Percentiles rank a stretch among this genome's conserved stretches.
These are phyloP conservation scores for Phoenix roebelenii DNA, from an alignment of 176 grass and related monocot genomes.

Conservation along the genomic window DNA sequence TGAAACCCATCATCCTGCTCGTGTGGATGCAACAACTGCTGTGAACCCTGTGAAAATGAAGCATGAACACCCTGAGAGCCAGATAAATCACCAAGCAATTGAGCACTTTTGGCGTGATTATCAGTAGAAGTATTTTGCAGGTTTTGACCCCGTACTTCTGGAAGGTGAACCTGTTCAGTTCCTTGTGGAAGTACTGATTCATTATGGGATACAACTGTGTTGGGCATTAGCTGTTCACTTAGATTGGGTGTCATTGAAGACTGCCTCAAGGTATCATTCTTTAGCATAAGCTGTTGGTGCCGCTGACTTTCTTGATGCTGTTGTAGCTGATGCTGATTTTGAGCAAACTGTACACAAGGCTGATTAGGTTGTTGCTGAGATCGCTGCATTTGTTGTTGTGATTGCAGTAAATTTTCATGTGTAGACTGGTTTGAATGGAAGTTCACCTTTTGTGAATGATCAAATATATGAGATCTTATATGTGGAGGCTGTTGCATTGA, in stretches of 20 bases:
- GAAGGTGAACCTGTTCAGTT: conserved; percentile 30
- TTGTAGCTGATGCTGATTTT: conserved; percentile 60
- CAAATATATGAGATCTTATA: conserved; percentile 68
- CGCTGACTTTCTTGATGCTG: conserved; percentile 50
- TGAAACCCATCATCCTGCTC: conserved; percentile 31
- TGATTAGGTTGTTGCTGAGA: conserved; percentile 53
- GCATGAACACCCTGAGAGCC: conserved; percentile 45
- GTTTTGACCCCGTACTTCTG: conserved; percentile 58
- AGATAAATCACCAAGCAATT: conserved; percentile 45
- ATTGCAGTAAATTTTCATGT: conserved; percentile 42
- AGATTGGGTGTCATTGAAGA: conserved; percentile 42
- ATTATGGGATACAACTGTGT: conserved; percentile 41
- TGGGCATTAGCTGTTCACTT: conserved; percentile 49
- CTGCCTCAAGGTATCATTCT: conserved; percentile 46
- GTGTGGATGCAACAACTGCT: conserved; percentile 41
- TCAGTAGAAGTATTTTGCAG: conserved; percentile 42
- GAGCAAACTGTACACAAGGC: conserved; percentile 42
- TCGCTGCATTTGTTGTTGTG: conserved; percentile 58
- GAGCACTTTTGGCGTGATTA: conserved; percentile 53
- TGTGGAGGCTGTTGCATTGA: conserved; percentile 52
- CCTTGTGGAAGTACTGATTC: conserved; percentile 55
- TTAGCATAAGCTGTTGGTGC: conserved; percentile 42
- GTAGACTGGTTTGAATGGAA: conserved; percentile 59
- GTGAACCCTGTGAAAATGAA: conserved; percentile 48
- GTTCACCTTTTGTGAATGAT: conserved; percentile 61